Percentiles rank a stretch among this genome's conserved stretches.
Evolutionary conservation across 768 basidiomycete species (phyloP).

Genomic region (Leccinellum rugosiceps): DNA sequence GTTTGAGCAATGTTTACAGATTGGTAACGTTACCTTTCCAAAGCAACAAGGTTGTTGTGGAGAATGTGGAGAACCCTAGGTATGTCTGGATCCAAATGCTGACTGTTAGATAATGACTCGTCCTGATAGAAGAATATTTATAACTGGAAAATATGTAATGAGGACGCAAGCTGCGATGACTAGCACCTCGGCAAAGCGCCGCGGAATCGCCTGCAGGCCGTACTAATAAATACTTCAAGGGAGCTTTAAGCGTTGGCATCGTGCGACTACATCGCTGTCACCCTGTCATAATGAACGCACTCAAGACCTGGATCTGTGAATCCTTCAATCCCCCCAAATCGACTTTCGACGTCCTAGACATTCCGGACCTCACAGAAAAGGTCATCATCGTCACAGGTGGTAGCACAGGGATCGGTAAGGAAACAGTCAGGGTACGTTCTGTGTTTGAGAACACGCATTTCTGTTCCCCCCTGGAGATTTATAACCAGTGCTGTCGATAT

Average conservation of each 20-base stretch:
- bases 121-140: no score
- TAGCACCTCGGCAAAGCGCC: no score
- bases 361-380: slow-evolving; percentile 34
- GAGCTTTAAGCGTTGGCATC: no score
- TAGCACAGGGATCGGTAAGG: slow-evolving; percentile 29
- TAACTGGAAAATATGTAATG: no score
- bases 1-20: no score
- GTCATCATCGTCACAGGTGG: slow-evolving; percentile 37
- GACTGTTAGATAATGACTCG: no score
- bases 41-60: no score
- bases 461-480: background rate
- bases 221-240: background rate
- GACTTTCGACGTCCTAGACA: slow-evolving; percentile 28
- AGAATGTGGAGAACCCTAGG: no score
- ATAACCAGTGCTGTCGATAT: background rate
- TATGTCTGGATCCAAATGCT: no score
- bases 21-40: no score
- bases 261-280: background rate
- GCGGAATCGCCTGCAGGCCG: background rate
- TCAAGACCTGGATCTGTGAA: slow-evolving; percentile 9
- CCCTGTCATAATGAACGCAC: slow-evolving; percentile 4
- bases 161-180: no score
- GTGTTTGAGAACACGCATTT: background rate
- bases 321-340: slow-evolving; percentile 22
- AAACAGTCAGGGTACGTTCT: slow-evolving; percentile 14